Conservation (phyloP, 208 protist genomes). For the Acanthamoeba triangularis region DNA sequence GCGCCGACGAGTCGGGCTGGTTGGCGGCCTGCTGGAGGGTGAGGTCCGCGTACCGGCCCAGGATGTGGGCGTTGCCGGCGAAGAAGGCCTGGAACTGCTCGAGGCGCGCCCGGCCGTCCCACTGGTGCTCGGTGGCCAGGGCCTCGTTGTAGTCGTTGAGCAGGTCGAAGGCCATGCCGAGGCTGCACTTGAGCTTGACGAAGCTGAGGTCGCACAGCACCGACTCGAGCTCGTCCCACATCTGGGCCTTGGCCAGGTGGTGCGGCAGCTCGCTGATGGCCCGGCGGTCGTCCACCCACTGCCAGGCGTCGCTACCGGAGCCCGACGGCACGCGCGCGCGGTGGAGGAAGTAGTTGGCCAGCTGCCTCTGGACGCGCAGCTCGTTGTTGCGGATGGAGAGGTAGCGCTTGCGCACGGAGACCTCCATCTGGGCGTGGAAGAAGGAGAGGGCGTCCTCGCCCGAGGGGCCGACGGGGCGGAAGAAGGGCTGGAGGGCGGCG, state of each 20-base stretch:
- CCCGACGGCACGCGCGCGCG: not conserved
- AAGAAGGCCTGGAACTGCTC: slow-evolving; percentile 85
- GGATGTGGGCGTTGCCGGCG: slow-evolving; percentile 71
- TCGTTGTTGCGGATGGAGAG: slow-evolving; percentile 35
- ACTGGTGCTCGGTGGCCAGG: slow-evolving; percentile 33
- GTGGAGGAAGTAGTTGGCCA: slow-evolving; percentile 77
- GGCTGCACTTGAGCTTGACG: slow-evolving; percentile 79
- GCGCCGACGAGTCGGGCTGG: slow-evolving; percentile 79
- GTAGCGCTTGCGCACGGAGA: slow-evolving; percentile 81
- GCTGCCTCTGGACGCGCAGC: slow-evolving; percentile 72
- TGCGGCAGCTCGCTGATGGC: slow-evolving; percentile 81
- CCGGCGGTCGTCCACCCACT: not conserved
- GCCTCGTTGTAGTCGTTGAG: slow-evolving; percentile 82
- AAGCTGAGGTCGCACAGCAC: slow-evolving; percentile 81
- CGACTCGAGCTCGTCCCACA: slow-evolving; percentile 64
- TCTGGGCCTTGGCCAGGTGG: slow-evolving; percentile 77
- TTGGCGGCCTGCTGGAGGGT: slow-evolving; percentile 85
- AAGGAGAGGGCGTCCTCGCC: slow-evolving; percentile 72
- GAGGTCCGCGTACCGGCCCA: slow-evolving; percentile 77
- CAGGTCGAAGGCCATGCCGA: slow-evolving; percentile 84
- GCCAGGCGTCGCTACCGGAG: not conserved
- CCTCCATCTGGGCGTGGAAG: slow-evolving; percentile 82
- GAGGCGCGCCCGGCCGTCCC: slow-evolving; percentile 57
- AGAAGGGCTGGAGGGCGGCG: slow-evolving; percentile 72
- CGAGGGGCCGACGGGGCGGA: slow-evolving; percentile 44